phyloP scores from a whole-genome alignment of 2,329 filamentous ascomycete species.

The Triangularia verruculosa region DNA sequence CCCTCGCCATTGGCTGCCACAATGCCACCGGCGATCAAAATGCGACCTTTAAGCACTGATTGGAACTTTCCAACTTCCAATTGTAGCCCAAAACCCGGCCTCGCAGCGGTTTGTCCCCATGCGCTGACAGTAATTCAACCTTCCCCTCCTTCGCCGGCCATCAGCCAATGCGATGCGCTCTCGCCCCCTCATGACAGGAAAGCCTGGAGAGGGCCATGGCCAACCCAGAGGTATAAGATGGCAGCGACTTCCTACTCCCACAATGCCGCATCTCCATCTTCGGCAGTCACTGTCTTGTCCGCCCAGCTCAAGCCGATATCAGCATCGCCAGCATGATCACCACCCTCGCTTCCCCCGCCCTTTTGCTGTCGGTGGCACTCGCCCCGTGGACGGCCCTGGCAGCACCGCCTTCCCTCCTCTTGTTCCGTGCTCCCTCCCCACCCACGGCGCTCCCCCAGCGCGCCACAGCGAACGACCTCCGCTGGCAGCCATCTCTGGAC shows the following conservation, averaged over 20 bases:
- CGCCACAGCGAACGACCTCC: constrained; percentile 35
- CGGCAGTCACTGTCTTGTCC: background rate
- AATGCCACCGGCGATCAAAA: background rate
- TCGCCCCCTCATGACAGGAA: background rate
- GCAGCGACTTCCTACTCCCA: background rate
- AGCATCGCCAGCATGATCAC: background rate
- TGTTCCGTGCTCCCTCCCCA: constrained; percentile 16
- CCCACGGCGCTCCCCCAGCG: constrained; percentile 32
- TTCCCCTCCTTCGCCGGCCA: no score
- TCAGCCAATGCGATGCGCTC: background rate
- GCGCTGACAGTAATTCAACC: background rate
- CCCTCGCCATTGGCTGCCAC: constrained; percentile 3
- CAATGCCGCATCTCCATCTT: background rate
- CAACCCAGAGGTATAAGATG: constrained; percentile 4
- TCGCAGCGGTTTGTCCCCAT: background rate
- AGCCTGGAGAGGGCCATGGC: background rate
- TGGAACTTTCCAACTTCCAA: constrained; percentile 3
- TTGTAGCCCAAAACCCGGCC: background rate
- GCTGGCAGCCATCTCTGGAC: constrained; percentile 39
- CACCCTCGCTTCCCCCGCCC: constrained; percentile 1
- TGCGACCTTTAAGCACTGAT: background rate
- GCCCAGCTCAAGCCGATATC: background rate
- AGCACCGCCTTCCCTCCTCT: background rate
- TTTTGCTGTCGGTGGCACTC: background rate
- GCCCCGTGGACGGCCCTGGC: constrained; percentile 4